Conservation (phyloP, 495 filamentous ascomycete genomes). For the Venustampulla echinocandica region DNA sequence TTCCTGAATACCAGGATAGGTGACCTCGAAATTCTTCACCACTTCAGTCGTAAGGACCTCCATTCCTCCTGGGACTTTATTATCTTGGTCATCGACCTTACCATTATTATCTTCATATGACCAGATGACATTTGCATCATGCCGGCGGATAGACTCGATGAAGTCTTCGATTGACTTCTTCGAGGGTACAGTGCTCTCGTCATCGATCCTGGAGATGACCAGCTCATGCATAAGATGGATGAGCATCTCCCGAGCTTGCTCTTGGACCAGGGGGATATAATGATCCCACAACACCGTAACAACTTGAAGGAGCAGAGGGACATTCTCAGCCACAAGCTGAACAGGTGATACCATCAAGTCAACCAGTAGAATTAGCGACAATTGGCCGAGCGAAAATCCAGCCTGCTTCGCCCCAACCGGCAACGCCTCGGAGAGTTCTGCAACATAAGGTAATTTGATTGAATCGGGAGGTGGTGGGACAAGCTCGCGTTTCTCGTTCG, state of each 20-base stretch:
- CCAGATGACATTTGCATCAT: conserved; percentile 82
- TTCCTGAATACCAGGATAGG: conserved; percentile 79
- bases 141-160: conserved; percentile 81
- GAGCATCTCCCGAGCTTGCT: conserved; percentile 94
- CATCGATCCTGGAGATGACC: conserved; percentile 82
- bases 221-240: conserved; percentile 96
- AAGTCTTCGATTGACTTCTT: conserved; percentile 75
- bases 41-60: conserved; percentile 69
- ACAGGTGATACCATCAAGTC: conserved; percentile 93
- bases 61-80: conserved; percentile 83
- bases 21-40: conserved; percentile 73
- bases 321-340: conserved; percentile 62
- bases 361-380: conserved; percentile 87
- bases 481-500: conserved; percentile 66
- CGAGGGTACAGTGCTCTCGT: conserved; percentile 53
- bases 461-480: conserved; percentile 66
- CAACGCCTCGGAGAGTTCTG: conserved; percentile 68
- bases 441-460: conserved; percentile 72
- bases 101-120: conserved; percentile 85
- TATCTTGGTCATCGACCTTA: conserved; percentile 60
- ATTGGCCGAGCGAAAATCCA: conserved; percentile 83
- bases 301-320: conserved; percentile 81
- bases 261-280: conserved; percentile 88
- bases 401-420: conserved; percentile 86
- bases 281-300: conserved; percentile 95